These are phyloP conservation scores for Dothistroma pini DNA, from an alignment of 2,329 filamentous ascomycete species.

Conservation along the genomic window DNA sequence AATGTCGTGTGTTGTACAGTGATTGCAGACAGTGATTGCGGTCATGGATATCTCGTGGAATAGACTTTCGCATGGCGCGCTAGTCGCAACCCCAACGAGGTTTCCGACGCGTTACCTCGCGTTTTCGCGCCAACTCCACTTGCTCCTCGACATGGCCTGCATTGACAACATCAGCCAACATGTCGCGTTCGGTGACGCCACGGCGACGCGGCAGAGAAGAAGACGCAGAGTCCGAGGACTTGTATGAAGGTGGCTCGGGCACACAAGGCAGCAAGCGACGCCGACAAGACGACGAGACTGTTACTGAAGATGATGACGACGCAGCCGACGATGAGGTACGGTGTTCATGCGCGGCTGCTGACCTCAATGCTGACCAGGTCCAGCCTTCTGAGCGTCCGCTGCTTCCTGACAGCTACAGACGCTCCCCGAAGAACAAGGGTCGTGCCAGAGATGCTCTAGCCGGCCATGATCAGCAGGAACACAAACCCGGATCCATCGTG, in stretches of 20 bases:
- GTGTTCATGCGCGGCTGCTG: neutral
- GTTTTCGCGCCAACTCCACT: neutral
- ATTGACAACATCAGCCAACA: conserved; percentile 4
- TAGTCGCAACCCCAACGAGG: neutral
- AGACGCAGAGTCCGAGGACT: conserved; percentile 11
- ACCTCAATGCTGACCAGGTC: neutral
- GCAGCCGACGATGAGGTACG: conserved; percentile 17
- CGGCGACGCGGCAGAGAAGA: conserved; percentile 17
- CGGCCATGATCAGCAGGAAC: conserved; percentile 19
- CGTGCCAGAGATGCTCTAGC: conserved; percentile 8
- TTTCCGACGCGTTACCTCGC: conserved; percentile 1
- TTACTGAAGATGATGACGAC: conserved; percentile 7
- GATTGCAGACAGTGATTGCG: neutral
- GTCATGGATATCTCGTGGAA: neutral
- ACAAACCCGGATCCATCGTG: conserved; percentile 78
- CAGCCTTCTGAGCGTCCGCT: conserved; percentile 22
- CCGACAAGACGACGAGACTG: conserved; percentile 11
- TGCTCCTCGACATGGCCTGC: neutral
- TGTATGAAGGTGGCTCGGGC: conserved; percentile 9
- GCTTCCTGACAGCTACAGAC: conserved; percentile 35
- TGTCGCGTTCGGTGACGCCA: conserved; percentile 15
- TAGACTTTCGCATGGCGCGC: neutral
- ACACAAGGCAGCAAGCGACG: conserved; percentile 18
- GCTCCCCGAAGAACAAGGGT: conserved; percentile 28
- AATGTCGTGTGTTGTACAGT: too few species aligned